phyloP scores from a whole-genome alignment of 1,284 basidiomycete species.

The Bjerkandera adusta region DNA sequence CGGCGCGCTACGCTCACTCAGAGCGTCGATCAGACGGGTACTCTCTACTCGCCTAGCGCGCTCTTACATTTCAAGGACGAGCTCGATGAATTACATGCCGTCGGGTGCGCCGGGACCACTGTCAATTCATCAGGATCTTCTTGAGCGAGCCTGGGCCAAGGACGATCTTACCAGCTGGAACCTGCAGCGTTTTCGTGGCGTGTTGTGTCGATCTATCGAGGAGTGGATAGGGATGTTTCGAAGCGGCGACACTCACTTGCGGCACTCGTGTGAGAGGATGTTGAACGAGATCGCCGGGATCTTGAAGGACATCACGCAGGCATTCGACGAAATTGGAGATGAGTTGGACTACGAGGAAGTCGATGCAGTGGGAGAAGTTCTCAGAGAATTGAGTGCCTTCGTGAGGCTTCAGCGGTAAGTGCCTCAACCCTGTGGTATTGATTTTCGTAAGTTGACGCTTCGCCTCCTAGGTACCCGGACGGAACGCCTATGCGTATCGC shows the following conservation, averaged over 20 bases:
- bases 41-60: conserved; percentile 61
- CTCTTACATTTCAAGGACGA: conserved; percentile 55
- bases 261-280: conserved; percentile 49
- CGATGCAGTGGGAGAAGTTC: conserved; percentile 54
- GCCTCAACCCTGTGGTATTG: not conserved
- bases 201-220: conserved; percentile 49
- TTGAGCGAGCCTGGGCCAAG: conserved; percentile 70
- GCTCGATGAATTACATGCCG: conserved; percentile 49
- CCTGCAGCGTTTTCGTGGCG: conserved; percentile 52
- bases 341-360: conserved; percentile 66
- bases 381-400: conserved; percentile 56
- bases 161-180: conserved; percentile 63
- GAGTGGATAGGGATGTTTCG: conserved; percentile 50
- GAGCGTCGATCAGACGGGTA: conserved; percentile 58
- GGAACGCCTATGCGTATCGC: conserved; percentile 53
- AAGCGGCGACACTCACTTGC: conserved; percentile 15
- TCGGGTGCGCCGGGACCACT: conserved; percentile 58
- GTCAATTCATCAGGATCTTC: conserved; percentile 55
- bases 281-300: conserved; percentile 66
- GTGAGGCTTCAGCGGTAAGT: conserved; percentile 51
- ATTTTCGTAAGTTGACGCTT: conserved; percentile 1
- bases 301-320: conserved; percentile 68
- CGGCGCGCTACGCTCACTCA: conserved; percentile 67
- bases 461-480: conserved; percentile 47
- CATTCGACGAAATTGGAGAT: conserved; percentile 58